Evolutionary conservation across 108 stramenopile genomes (phyloP).

Genomic region (Nitzschia sp.): DNA sequence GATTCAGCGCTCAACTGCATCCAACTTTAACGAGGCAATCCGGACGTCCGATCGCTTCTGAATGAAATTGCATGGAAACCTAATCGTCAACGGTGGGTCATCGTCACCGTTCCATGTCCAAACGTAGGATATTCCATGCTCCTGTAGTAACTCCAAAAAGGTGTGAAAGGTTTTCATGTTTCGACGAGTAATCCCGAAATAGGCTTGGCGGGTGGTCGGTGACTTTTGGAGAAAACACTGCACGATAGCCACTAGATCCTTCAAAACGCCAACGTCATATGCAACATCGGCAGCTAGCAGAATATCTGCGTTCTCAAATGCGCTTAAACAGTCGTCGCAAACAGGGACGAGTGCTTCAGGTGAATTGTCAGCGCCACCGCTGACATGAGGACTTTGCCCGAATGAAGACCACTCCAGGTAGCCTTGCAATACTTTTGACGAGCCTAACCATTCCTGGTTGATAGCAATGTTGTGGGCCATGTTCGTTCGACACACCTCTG

Average conservation of each 20-base stretch:
- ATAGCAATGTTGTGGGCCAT: slow-evolving; percentile 56
- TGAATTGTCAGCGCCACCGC: neutral
- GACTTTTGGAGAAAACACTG: slow-evolving; percentile 35
- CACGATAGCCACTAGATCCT: slow-evolving; percentile 42
- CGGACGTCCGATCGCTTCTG: slow-evolving; percentile 59
- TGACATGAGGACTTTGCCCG: neutral
- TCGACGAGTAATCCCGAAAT: slow-evolving; percentile 62
- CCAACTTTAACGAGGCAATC: slow-evolving; percentile 14
- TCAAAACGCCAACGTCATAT: slow-evolving; percentile 53
- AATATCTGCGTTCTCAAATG: slow-evolving; percentile 43
- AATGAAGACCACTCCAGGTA: slow-evolving; percentile 63
- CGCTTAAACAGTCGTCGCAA: neutral
- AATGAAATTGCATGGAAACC: slow-evolving; percentile 62
- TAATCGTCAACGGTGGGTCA: slow-evolving; percentile 19
- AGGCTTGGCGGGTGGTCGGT: slow-evolving; percentile 26
- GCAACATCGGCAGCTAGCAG: slow-evolving; percentile 73
- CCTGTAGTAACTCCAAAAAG: slow-evolving; percentile 44
- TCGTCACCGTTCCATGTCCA: slow-evolving; percentile 27
- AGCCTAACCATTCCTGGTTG: slow-evolving; percentile 49
- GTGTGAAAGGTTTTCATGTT: slow-evolving; percentile 56
- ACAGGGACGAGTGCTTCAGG: neutral
- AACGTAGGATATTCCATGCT: slow-evolving; percentile 32
- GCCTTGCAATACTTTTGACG: slow-evolving; percentile 24
- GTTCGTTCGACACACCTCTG: slow-evolving; percentile 55
- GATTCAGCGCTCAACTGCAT: no score